phyloP scores from a whole-genome alignment of 345 rosid genomes.

The Dipteronia sinensis region DNA sequence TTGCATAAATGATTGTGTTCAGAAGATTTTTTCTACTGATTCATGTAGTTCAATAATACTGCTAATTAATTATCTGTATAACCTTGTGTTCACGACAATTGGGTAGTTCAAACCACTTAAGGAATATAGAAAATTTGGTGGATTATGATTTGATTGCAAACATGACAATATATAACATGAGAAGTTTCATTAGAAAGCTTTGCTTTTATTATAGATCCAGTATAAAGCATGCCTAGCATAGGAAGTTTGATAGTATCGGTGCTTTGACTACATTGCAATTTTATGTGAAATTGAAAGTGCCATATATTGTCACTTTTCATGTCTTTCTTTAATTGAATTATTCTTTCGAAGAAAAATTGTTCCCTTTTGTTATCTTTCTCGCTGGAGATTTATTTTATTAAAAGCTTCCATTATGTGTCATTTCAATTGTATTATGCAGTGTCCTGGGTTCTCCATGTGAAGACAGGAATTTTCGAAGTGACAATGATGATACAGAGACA shows the following conservation, averaged over 20 bases:
- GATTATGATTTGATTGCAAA: neutral
- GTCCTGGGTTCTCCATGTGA: constrained; percentile 81
- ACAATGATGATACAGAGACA: constrained; percentile 70
- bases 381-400: neutral
- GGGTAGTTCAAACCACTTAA: neutral
- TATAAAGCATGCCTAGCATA: neutral
- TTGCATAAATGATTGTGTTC: neutral
- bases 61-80: neutral
- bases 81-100: neutral
- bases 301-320: neutral
- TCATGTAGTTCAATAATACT: neutral
- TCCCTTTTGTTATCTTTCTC: neutral
- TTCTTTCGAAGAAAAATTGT: neutral
- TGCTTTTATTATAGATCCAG: neutral
- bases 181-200: neutral
- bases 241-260: neutral
- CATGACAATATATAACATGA: neutral
- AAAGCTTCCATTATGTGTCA: neutral
- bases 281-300: neutral
- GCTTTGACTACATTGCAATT: neutral
- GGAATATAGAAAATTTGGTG: neutral
- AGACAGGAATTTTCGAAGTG: constrained; percentile 60
- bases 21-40: neutral
- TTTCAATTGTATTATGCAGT: constrained; percentile 43
- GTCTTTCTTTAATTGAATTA: neutral